Conservation (phyloP, 306 rosid species). For the Vicia villosa region DNA sequence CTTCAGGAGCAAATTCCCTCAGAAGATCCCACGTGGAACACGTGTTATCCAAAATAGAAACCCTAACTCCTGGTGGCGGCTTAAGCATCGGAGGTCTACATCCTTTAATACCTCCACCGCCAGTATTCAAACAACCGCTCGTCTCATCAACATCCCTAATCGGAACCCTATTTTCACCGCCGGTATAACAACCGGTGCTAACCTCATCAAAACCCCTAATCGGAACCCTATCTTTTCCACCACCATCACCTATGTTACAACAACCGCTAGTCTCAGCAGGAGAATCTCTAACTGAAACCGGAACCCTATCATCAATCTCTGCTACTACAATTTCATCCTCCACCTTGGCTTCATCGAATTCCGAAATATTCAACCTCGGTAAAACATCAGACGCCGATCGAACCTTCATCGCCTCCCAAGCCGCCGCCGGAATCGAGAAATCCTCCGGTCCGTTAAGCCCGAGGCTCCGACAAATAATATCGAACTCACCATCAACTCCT, state of each 20-base stretch:
- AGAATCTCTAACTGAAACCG: conserved; percentile 41
- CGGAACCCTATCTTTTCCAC: neutral
- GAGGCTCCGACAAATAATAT: conserved; percentile 50
- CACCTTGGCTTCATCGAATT: neutral
- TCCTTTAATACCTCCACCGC: conserved; percentile 10
- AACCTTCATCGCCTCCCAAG: conserved; percentile 68
- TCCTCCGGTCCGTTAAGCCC: conserved; percentile 84
- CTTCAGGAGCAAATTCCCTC: conserved; percentile 26
- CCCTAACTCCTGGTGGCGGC: conserved; percentile 18
- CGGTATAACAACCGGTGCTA: neutral
- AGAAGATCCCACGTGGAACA: conserved; percentile 18
- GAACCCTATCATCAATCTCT: conserved; percentile 11
- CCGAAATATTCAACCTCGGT: conserved; percentile 32
- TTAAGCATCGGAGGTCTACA: conserved; percentile 16
- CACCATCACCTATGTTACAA: neutral
- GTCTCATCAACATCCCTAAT: neutral
- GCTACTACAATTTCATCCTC: neutral
- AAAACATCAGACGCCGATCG: conserved; percentile 68
- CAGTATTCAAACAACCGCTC: neutral
- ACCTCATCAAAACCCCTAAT: neutral
- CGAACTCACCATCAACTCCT: conserved; percentile 76
- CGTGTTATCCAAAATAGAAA: neutral
- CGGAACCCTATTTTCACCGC: neutral
- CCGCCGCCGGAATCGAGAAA: conserved; percentile 63
- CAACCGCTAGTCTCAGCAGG: conserved; percentile 44